Evolutionary conservation across 2,329 filamentous ascomycete species (phyloP).

Genomic region (Plectosphaerella sp.): DNA sequence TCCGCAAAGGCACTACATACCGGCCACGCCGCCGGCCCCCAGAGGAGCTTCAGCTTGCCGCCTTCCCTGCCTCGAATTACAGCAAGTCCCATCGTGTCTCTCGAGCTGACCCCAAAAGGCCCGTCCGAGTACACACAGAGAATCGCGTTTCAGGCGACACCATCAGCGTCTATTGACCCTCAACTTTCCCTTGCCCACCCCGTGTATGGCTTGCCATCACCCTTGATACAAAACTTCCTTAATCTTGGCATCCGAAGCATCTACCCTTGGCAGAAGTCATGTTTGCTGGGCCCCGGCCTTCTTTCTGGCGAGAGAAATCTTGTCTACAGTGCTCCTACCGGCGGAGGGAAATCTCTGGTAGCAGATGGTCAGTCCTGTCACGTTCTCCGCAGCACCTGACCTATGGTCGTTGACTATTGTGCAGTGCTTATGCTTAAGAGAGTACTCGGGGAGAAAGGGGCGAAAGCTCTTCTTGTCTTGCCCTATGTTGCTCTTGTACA

Average conservation of each 20-base stretch:
- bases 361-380: slow-evolving; percentile 43
- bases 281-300: slow-evolving; percentile 63
- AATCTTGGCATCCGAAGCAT: slow-evolving; percentile 66
- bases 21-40: slow-evolving; percentile 19
- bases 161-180: slow-evolving; percentile 45
- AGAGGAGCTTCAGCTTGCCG: slow-evolving; percentile 26
- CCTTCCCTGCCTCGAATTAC: slow-evolving; percentile 23
- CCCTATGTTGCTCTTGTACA: slow-evolving; percentile 78
- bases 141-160: slow-evolving; percentile 45
- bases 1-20: slow-evolving; percentile 2
- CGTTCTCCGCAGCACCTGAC: neutral
- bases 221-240: slow-evolving; percentile 60
- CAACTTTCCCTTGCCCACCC: slow-evolving; percentile 59
- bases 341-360: slow-evolving; percentile 73
- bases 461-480: slow-evolving; percentile 68
- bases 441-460: slow-evolving; percentile 56
- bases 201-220: slow-evolving; percentile 56
- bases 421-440: slow-evolving; percentile 68
- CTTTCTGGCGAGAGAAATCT: slow-evolving; percentile 63
- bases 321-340: slow-evolving; percentile 76
- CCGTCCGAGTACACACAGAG: slow-evolving; percentile 56
- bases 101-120: slow-evolving; percentile 14
- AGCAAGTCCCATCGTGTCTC: slow-evolving; percentile 42
- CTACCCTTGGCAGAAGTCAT: slow-evolving; percentile 77
- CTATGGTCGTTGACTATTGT: slow-evolving; percentile 2